These are phyloP conservation scores for Ophiostoma piceae DNA, from an alignment of 2,329 filamentous ascomycete genomes.

Conservation along the genomic window DNA sequence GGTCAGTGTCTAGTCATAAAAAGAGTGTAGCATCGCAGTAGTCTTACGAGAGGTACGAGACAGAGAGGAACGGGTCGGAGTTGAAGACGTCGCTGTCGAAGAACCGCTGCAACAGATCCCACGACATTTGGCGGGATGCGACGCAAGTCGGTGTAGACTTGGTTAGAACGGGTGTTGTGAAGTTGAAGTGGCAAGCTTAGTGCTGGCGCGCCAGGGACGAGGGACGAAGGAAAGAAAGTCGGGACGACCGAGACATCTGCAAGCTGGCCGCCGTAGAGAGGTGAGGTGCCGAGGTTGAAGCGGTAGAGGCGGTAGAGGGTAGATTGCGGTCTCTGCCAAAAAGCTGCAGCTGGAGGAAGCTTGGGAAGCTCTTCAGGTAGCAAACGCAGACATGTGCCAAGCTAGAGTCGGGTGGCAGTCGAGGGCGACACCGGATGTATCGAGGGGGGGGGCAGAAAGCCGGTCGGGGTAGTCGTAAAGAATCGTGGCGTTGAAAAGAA, in stretches of 20 bases:
- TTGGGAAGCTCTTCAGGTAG: not conserved
- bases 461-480: not conserved
- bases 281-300: not conserved
- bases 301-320: not conserved
- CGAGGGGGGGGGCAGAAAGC: not conserved
- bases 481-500: not conserved
- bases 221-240: conserved; percentile 16
- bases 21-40: conserved; percentile 6
- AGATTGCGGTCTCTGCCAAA: too few species aligned
- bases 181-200: not conserved
- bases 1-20: not conserved
- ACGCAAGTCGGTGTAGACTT: conserved; percentile 27
- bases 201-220: conserved; percentile 21
- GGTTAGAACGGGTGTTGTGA: not conserved
- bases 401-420: not conserved
- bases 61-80: conserved; percentile 80
- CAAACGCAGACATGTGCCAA: not conserved
- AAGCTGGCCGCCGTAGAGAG: conserved; percentile 4
- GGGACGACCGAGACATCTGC: conserved; percentile 27
- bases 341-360: not conserved
- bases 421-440: conserved; percentile 5
- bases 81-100: conserved; percentile 93
- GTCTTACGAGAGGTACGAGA: conserved; percentile 79
- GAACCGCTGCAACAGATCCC: conserved; percentile 85
- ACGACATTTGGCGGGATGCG: conserved; percentile 52